Percentiles rank a stretch among this genome's conserved stretches.
Conservation (phyloP, 2,329 filamentous ascomycete genomes). For the Fusarium keratoplasticum region DNA sequence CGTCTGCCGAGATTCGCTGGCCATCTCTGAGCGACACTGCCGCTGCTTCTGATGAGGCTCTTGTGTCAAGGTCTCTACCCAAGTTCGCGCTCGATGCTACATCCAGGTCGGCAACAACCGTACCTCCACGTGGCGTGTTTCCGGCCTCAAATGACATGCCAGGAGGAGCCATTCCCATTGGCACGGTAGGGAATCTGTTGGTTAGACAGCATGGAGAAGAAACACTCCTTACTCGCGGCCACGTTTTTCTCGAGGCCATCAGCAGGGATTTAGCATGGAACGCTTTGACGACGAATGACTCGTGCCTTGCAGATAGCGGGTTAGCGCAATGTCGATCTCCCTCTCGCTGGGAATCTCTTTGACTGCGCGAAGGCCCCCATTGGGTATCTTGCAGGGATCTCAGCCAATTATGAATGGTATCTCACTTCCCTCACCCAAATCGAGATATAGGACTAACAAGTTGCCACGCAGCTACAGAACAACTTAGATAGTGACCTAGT, state of each 20-base stretch:
- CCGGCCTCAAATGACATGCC: background rate
- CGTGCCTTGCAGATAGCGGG: conserved; percentile 1
- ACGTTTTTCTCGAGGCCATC: background rate
- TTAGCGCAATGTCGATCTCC: conserved; percentile 1
- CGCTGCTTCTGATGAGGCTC: background rate
- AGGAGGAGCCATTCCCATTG: background rate
- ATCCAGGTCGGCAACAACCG: background rate
- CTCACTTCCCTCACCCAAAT: too few species aligned
- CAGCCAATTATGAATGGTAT: too few species aligned
- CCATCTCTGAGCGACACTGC: background rate
- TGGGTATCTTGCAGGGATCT: too few species aligned
- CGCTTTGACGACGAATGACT: background rate
- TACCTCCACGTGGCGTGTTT: background rate
- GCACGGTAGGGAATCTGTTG: background rate
- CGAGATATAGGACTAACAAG: too few species aligned
- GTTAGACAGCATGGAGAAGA: background rate
- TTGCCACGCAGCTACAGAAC: too few species aligned
- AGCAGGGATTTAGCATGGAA: background rate
- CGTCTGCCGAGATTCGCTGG: background rate
- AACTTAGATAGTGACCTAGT: too few species aligned
- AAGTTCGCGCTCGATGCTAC: background rate
- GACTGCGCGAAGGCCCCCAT: too few species aligned
- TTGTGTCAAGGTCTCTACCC: background rate
- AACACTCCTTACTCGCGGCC: background rate
- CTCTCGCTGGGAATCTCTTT: conserved; percentile 1